These are phyloP conservation scores for Acanthamoeba royreba DNA, from an alignment of 208 protist genomes.

Conservation along the genomic window DNA sequence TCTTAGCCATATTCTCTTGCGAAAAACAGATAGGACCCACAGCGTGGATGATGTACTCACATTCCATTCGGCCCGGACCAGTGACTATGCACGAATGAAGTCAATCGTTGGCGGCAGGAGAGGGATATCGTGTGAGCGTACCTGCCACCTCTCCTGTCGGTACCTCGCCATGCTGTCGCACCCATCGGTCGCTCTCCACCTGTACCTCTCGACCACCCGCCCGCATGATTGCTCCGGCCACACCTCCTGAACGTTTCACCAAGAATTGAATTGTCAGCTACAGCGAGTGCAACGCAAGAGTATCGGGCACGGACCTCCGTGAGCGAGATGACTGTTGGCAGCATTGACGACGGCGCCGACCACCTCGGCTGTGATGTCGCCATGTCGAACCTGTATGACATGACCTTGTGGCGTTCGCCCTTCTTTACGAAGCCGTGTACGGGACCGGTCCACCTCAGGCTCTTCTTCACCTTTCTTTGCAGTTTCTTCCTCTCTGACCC, in stretches of 20 bases:
- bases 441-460: not conserved
- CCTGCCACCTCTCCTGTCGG: not conserved
- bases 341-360: slow-evolving; percentile 40
- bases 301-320: no score
- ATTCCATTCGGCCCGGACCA: slow-evolving; percentile 13
- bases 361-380: slow-evolving; percentile 39
- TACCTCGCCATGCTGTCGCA: slow-evolving; percentile 22
- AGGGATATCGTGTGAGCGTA: not conserved
- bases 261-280: not conserved
- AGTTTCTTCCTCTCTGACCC: not conserved
- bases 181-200: slow-evolving; percentile 30
- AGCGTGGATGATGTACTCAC: slow-evolving; percentile 46
- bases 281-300: no score
- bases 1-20: slow-evolving; percentile 21
- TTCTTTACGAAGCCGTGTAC: not conserved
- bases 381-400: slow-evolving; percentile 31
- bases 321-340: slow-evolving; percentile 40
- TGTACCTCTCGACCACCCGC: slow-evolving; percentile 34
- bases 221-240: slow-evolving; percentile 11
- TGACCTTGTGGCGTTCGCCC: not conserved
- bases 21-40: slow-evolving; percentile 39
- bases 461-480: not conserved
- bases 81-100: not conserved
- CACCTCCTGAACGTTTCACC: not conserved
- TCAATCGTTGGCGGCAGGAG: not conserved